Base-by-base conservation (phyloP, 2,329 filamentous ascomycete genomes). In the Trichoderma sp. region DNA sequence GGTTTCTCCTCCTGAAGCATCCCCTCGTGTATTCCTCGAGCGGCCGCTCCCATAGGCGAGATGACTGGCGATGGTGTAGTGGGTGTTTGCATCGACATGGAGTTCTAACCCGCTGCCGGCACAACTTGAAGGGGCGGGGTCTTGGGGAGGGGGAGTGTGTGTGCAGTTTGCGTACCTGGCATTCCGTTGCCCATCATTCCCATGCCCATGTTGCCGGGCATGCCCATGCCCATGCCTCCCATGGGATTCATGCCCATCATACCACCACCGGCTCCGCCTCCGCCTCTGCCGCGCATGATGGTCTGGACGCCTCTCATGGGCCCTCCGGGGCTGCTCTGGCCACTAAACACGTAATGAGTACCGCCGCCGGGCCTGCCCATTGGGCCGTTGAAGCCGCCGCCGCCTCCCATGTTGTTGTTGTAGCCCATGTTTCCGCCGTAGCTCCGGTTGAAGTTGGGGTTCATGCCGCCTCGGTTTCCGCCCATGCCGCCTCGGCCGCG, bases 151-250 rank as follows among this genome's bases (percentile, higher is more conserved):
- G 51, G 55, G n/a, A 7, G 9, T 47, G 30, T 58, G 43, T 43
- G 5, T 26, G 30, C 26, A 6, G 28, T n/a, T 21, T 52, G 34
- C 65, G 17, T 73, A 78, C 77, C 76, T 66, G 72, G 72, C 76
- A 78, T 78, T 43, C 73, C 70, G 67, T 74, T 77, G 10, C 68
- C 56, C 55, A 65, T 67, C 71, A 81, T 82, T 19, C 81, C 83
- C 85, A 90, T 81, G 67, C 77, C 84, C 77, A 83, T 83, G 64
- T 82, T 85, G 68, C 85, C 83, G 58, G 84, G 81, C 82, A 88
- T 88, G 15, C 81, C 85, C 82, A 73, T 85, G 74, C 67, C 82
- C 83, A 75, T 82, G 59, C 75, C 80, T 44, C 77, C 77, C 79
- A 81, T 80, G 7, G 75, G 76, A 51, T 74, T 77, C 77, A 84